Base-by-base conservation (phyloP, 1,139 yeast genomes). In the Eremothecium gossypii region DNA sequence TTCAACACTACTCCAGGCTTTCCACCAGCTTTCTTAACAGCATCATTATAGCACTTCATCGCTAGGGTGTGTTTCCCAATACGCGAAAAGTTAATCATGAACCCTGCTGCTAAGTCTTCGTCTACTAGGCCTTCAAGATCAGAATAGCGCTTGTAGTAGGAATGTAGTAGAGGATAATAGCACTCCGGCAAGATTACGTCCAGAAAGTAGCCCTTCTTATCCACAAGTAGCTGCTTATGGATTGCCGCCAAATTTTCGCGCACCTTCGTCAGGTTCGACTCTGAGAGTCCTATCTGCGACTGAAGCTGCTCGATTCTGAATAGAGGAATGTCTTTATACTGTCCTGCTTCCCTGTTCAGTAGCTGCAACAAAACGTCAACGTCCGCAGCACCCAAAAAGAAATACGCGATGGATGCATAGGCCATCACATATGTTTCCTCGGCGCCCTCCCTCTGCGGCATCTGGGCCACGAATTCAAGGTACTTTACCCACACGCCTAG, bases 401-500 rank as follows among this genome's bases (percentile, higher is more conserved):
- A 41, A 41, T 57, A 57, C 6, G 59, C 56, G 17, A 56, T 40
- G 10, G 52, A 47, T 2, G 57, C 49, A 14, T 49, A 33, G 1
- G 54, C 50, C 30, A 49, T 20, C 14, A 40, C 14, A 12, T 29
- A 28, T 7, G 30, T 17, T 5, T 33, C 20, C 7, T 29, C 39
- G 12, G 42, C 26, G 20, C 12, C 31, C 31, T 29, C 27, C 17
- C 35, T 35, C 11, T 30, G 10, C 7, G 38, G 42, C 20, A 40
- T 13, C 14, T 35, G 8, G 14, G 17, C 30, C 9, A 35, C 13
- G 36, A 45, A 45, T 40, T 55, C 58, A 33, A 59, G 41, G 41
- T 51, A 59, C 34, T 51, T 57, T 2, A 59, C 53, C 63, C 63
- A 59, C 14, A 58, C 43, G 4, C 56, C 54, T 37, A 59, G 47